Base-by-base conservation (phyloP, 2,329 filamentous ascomycete species). In the Magnaporthiopsis poae region DNA sequence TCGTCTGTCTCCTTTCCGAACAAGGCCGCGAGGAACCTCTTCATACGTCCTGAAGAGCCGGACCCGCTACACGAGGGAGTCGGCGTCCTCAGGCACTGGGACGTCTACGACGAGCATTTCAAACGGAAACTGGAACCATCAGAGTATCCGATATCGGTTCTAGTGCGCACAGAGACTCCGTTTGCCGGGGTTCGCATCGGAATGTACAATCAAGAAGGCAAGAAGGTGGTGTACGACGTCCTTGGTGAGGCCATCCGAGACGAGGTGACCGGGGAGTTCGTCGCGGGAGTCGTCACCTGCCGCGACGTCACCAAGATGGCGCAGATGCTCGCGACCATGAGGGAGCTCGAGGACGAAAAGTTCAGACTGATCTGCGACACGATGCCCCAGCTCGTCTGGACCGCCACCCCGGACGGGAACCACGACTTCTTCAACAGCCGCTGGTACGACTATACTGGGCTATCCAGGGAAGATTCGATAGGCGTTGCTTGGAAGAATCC, bases 391-490 rank as follows among this genome's bases (percentile, higher is more conserved):
- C 78, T 89, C 76, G 87, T 93, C 5, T 94, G 90, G 89, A 92
- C 89, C 0, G 85, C 90, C 0, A 86, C 78, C 0, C 82, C 88
- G 0, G 84, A 89, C 21, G 90, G 90, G 0, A 71, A 79, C 33
- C 82, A 86, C 70, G 90, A 93, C 71, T 93, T 91, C 76, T 93
- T 88, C 75, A 90, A 89, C 67, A 84, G 86, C 62, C 80, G 88
- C n/a, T 94, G 90, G 89, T 91, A 90, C 72, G 83, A 86, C n/a
- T 93, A 90, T 71, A 93, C 90, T 0, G 89, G 90, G 0, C 76
- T 92, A 31, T 82, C 81, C 0, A 79, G 81, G 12, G 84, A 89
- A 61, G 79, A 87, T 12, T 90, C 86, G 33, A 70, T 89, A 2
- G 89, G 89, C 0, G 72, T 80, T 36, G 83, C 83, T 1, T 91